Evolutionary conservation across 2,329 filamentous ascomycete genomes (phyloP), one percentile per base, ranked within the genome.

Genomic region (Verticillium dahliae): DNA sequence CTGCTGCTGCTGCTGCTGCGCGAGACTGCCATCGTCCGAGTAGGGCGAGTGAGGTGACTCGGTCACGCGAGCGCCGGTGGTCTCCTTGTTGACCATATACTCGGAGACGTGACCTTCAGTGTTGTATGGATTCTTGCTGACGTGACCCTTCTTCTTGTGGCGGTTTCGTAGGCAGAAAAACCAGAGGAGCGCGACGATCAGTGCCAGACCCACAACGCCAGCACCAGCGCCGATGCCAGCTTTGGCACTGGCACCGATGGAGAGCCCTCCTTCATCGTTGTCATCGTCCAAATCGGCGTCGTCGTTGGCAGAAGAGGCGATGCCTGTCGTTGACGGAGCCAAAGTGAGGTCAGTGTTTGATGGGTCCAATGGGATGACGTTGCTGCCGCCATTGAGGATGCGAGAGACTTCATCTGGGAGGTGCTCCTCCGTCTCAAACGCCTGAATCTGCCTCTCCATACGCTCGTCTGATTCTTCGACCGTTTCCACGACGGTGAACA

Each of bases 1-100:
- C 18, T 22, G 18, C 18, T 22, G 18, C 18, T 22, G 27, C 27
- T 27, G 57, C 60, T 66, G 62, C 58, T 55, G 60, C 54, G 52
- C 54, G 35, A 59, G 63, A 57, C 69, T 68, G 59, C 73, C 72
- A 41, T 80, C 75, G 62, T 81, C 78, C 1, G 76, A 76, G 69
- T 78, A 79, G 0, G 78, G 76, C 0, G 76, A 78, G 65, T 74
- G 76, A 1, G 76, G 77, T 4, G 75, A 73, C 56, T 78, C 74
- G 59, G 68, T 72, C 37, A 70, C 69, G 15, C 74, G 71, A 35
- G 69, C 70, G n/a, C 72, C 71, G 22, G 67, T 71, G 13, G 72
- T 70, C 58, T 81, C 80, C 72, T 83, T 82, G 65, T 81, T 79
- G 57, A 73, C 72, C 58, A 81, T 75, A 66, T 80, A 79, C 38